Base-by-base conservation (phyloP, 2,329 filamentous ascomycete species). In the Phialophora chinensis region DNA sequence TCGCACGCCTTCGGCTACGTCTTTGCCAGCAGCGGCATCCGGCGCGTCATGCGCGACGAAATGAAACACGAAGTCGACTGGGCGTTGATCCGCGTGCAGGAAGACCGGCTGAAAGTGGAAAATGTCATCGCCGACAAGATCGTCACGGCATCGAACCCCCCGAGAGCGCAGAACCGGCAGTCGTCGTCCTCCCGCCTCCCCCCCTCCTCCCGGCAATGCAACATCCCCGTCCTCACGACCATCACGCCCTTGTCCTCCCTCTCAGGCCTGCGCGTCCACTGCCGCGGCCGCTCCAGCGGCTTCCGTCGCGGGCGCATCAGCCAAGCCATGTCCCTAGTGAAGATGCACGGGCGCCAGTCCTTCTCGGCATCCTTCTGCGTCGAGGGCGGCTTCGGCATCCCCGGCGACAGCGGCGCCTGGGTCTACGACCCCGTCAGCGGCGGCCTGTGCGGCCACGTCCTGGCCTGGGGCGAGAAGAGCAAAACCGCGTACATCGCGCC, bases 371-470 rank as follows among this genome's bases (percentile, higher is more conserved):
- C 83, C 74, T 90, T 87, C 82, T 84, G 84, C 63, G 86, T 89
- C 35, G 81, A 84, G 69, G 73, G 71, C 74, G 79, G 68, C n/a
- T 69, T 73, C 33, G 72, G 72, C 29, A 87, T 95, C 12, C 93
- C 93, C 1, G 94, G 94, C 20, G 94, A 98, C 76, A 94, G 90
- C 6, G 94, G 94, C 3, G 94, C 94, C 0, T 98, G 94, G 94
- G 87, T 98, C 3, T 88, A 97, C 17, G 91, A 94, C 72, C 90
- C 91, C 65, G 84, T 85, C 5, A 84, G 88, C n/a, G 92, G 92
- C 1, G 86, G 88, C 44, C 87, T 97, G 2, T 95, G 92, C 72
- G 94, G 94, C 0, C 94, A 97, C 73, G 91, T 98, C 0, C 84
- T 98, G 12, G 94, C 94, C 0, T 96, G 91, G 88, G 94, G 90